Base-by-base conservation (phyloP, 176 grass and related monocot genomes). In the Themeda triandra region DNA sequence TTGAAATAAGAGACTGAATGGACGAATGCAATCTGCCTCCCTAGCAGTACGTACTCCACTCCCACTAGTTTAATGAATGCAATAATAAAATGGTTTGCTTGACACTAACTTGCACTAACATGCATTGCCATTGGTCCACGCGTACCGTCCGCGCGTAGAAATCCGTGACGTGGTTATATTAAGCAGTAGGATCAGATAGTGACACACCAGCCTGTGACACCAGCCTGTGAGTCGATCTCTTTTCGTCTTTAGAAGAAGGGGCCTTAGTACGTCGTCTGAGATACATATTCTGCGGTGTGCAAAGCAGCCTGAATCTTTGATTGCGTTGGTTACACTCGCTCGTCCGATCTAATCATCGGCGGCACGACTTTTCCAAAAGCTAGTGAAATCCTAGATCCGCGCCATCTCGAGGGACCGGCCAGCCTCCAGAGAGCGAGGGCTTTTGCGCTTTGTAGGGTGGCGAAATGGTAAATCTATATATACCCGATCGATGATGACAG, bases 361-460 rank as follows among this genome's bases (percentile, higher is more conserved):
- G 15, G 39, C 68, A 23, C 66, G 23, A 17, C 74, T 84, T 81
- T 88, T 67, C 23, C 4, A 4, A 84, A 88, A 79, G 84, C 19
- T 4, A 36, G 54, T 10, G 21, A 75, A 73, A 83, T 88, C 80
- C 32, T 13, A 8, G n/a, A n/a, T n/a, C n/a, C n/a, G n/a, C n/a
- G n/a, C n/a, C n/a, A n/a, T n/a, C n/a, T n/a, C n/a, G n/a, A n/a
- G n/a, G n/a, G n/a, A n/a, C n/a, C n/a, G n/a, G n/a, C n/a, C n/a
- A n/a, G n/a, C n/a, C n/a, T n/a, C n/a, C n/a, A n/a, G n/a, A n/a
- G n/a, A n/a, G n/a, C n/a, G n/a, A n/a, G n/a, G n/a, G n/a, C n/a
- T n/a, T n/a, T n/a, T n/a, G n/a, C n/a, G n/a, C n/a, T n/a, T n/a
- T n/a, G n/a, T n/a, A n/a, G n/a, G n/a, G n/a, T n/a, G n/a, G n/a